phyloP scores from a whole-genome alignment of 1,284 basidiomycete genomes.

The Marasmius tenuissimus region DNA sequence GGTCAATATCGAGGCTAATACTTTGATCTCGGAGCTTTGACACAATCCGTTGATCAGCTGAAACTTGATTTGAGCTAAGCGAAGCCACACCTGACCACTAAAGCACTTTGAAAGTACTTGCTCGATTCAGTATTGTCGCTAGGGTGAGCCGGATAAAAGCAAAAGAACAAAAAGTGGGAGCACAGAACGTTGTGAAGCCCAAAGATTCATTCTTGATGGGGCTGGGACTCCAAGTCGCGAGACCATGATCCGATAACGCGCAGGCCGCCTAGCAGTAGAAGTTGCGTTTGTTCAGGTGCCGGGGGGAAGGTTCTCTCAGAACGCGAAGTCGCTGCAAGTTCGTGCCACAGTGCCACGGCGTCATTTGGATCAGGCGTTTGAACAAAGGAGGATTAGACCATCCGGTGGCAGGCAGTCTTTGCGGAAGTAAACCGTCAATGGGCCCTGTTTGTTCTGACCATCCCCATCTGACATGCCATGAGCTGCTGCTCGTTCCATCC shows the following conservation, averaged over 20 bases:
- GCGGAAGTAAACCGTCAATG: neutral
- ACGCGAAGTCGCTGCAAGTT: too few relatives aligned
- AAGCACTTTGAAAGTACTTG: too few relatives aligned
- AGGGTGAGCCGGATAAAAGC: neutral
- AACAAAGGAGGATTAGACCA: neutral
- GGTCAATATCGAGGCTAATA: too few relatives aligned
- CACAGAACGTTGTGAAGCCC: neutral
- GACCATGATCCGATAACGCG: neutral
- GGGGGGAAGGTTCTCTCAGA: too few relatives aligned
- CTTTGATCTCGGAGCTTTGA: too few relatives aligned
- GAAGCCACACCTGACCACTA: too few relatives aligned
- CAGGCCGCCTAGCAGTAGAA: neutral
- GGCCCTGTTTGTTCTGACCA: neutral
- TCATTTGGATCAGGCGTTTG: neutral
- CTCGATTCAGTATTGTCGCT: neutral
- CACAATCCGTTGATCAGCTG: too few relatives aligned
- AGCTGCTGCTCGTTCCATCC: too few relatives aligned
- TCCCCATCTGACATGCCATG: neutral
- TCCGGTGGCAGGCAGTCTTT: neutral
- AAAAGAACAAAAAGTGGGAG: neutral
- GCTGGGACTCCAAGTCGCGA: neutral
- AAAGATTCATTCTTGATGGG: neutral
- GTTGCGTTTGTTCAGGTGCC: too few relatives aligned
- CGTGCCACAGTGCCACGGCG: too few relatives aligned
- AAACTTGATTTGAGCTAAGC: too few relatives aligned